Percentiles rank a stretch among this genome's conserved stretches.
phyloP scores from a whole-genome alignment of 2,329 filamentous ascomycete genomes.

The Pyrenochaeta sp. region DNA sequence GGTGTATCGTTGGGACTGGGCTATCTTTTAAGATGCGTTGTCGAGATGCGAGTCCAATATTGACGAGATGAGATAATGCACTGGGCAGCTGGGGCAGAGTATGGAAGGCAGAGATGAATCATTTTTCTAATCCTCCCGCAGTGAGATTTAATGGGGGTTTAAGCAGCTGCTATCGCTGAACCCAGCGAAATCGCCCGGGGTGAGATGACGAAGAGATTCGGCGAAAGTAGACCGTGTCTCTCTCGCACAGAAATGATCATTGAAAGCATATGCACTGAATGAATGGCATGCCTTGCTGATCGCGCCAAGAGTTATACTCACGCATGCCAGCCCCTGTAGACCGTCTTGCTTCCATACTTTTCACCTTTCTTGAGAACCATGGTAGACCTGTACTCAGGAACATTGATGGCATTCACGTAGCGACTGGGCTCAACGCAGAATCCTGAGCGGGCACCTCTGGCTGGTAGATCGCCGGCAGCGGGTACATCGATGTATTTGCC shows the following conservation, averaged over 20 bases:
- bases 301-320: conserved; percentile 11
- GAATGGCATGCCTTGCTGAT: neutral
- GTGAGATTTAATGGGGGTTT: too few species aligned
- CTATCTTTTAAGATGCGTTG: too few species aligned
- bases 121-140: too few species aligned
- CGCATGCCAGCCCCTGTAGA: conserved; percentile 85
- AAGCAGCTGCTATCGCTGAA: neutral
- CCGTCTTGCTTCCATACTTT: conserved; percentile 79
- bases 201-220: neutral
- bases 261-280: neutral
- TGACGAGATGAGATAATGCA: too few species aligned
- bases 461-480: conserved; percentile 65
- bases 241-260: neutral
- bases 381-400: conserved; percentile 80
- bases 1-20: too few species aligned
- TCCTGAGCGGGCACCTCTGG: conserved; percentile 73
- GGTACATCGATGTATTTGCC: conserved; percentile 85
- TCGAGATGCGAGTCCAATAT: too few species aligned
- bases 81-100: too few species aligned
- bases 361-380: conserved; percentile 84
- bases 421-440: conserved; percentile 94
- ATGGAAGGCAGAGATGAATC: too few species aligned
- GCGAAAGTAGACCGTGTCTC: neutral
- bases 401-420: conserved; percentile 88
- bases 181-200: neutral